A percentile compares a stretch with the other conserved stretches of the same genome.
Conservation (phyloP, 805 yeast species). For the Priceomyces melissophilus region DNA sequence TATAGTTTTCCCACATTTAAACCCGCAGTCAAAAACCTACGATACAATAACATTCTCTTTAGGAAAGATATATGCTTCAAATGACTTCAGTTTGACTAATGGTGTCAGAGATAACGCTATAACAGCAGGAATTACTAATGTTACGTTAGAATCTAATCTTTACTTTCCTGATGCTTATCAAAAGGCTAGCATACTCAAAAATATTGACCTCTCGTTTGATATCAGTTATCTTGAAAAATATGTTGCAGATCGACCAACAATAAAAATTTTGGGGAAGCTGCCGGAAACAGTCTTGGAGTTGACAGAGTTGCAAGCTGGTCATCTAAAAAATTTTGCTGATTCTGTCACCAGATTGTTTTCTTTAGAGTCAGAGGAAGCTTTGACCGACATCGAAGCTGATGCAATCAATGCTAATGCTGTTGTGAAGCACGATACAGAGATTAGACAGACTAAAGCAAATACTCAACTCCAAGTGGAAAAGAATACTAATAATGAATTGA, state of each 20-base stretch:
- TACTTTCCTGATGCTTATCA: constrained; percentile 47
- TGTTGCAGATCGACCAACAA: constrained; percentile 41
- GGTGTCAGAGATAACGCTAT: constrained; percentile 49
- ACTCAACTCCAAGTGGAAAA: neutral
- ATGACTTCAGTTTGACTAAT: constrained; percentile 43
- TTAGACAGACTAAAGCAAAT: neutral
- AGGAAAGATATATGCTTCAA: constrained; percentile 77
- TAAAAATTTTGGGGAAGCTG: constrained; percentile 53
- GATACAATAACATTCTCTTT: constrained; percentile 69
- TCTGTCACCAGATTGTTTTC: constrained; percentile 55
- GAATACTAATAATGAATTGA: constrained; percentile 1
- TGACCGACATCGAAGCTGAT: constrained; percentile 54
- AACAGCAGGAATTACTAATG: constrained; percentile 66
- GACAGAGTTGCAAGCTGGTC: constrained; percentile 70
- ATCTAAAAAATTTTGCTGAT: constrained; percentile 52
- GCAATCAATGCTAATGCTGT: constrained; percentile 63
- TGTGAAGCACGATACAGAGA: constrained; percentile 18
- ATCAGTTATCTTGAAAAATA: constrained; percentile 51
- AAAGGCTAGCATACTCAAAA: constrained; percentile 59
- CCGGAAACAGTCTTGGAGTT: constrained; percentile 61
- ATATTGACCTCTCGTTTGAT: constrained; percentile 58
- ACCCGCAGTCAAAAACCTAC: constrained; percentile 40
- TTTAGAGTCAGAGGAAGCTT: constrained; percentile 34
- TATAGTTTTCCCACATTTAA: constrained; percentile 66
- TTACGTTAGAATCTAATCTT: constrained; percentile 63